Evolutionary conservation across 2,329 filamentous ascomycete genomes (phyloP).

Genomic region (Aspergillus sp.): DNA sequence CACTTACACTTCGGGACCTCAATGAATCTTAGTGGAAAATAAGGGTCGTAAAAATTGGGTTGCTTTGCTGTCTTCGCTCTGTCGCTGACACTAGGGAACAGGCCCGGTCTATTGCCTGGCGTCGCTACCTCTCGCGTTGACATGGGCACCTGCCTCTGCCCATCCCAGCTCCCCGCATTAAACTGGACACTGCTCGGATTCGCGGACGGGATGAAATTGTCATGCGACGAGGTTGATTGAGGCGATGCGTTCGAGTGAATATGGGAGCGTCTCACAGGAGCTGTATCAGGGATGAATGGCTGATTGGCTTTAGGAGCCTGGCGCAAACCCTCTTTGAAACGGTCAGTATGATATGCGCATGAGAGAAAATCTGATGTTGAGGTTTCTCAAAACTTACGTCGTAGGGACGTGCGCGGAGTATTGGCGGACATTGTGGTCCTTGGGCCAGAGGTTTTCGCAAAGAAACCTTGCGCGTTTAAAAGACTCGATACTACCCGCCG

Average conservation of each 20-base stretch:
- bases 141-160: constrained; percentile 31
- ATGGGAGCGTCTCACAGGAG: constrained; percentile 29
- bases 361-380: not conserved
- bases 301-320: constrained; percentile 35
- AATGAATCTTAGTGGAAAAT: constrained; percentile 29
- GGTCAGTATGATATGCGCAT: constrained; percentile 8
- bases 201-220: constrained; percentile 22
- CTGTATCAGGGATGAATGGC: constrained; percentile 34
- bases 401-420: constrained; percentile 22
- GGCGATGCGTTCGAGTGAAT: constrained; percentile 25
- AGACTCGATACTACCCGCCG: not conserved
- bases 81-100: constrained; percentile 24
- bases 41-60: constrained; percentile 34
- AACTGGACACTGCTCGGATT: constrained; percentile 25
- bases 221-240: constrained; percentile 19
- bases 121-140: constrained; percentile 36
- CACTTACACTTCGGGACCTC: constrained; percentile 32
- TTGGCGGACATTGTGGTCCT: constrained; percentile 14
- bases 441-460: not conserved
- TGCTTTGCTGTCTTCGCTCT: constrained; percentile 25
- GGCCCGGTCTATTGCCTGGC: constrained; percentile 36
- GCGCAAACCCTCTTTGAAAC: constrained; percentile 29
- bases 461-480: not conserved
- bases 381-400: constrained; percentile 14
- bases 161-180: constrained; percentile 31